Evolutionary conservation across 345 rosid genomes (phyloP).

Genomic region (Lagerstroemia speciosa): DNA sequence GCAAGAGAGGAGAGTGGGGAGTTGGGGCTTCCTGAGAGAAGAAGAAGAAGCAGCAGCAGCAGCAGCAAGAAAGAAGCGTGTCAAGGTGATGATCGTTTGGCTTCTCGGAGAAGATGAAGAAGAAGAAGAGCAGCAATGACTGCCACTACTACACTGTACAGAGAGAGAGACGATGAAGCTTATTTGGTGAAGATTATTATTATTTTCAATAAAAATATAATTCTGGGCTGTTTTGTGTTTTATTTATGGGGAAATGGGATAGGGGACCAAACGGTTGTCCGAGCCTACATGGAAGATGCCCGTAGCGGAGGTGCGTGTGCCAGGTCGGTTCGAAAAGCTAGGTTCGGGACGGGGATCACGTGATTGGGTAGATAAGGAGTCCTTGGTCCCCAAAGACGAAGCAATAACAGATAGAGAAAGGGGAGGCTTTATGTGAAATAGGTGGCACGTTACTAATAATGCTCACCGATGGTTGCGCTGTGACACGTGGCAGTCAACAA

Average conservation of each 20-base stretch:
- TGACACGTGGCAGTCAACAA: too few species aligned
- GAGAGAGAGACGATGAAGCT: too few species aligned
- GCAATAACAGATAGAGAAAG: too few species aligned
- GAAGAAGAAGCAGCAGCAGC: too few species aligned
- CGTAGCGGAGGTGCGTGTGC: slow-evolving; percentile 1
- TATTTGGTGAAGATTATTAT: too few species aligned
- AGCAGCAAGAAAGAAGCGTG: slow-evolving; percentile 5
- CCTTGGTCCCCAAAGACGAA: neutral
- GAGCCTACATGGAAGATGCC: slow-evolving; percentile 32
- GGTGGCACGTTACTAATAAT: too few species aligned
- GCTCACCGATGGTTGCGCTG: too few species aligned
- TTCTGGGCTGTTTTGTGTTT: slow-evolving; percentile 11
- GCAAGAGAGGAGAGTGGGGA: too few species aligned
- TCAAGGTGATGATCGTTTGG: slow-evolving; percentile 16
- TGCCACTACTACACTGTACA: slow-evolving; percentile 4
- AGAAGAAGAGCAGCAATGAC: slow-evolving; percentile 23
- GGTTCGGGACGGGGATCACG: slow-evolving; percentile 5
- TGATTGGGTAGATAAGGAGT: slow-evolving; percentile 8
- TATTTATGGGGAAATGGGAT: slow-evolving; percentile 28
- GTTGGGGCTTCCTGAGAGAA: slow-evolving; percentile 30
- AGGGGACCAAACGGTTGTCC: slow-evolving; percentile 65
- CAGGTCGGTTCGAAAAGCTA: neutral
- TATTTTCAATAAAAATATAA: neutral
- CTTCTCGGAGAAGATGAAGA: slow-evolving; percentile 43
- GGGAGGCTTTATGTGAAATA: too few species aligned